Evolutionary conservation across 1,284 basidiomycete species (phyloP).

Genomic region (Cutaneotrichosporon cutaneum): DNA sequence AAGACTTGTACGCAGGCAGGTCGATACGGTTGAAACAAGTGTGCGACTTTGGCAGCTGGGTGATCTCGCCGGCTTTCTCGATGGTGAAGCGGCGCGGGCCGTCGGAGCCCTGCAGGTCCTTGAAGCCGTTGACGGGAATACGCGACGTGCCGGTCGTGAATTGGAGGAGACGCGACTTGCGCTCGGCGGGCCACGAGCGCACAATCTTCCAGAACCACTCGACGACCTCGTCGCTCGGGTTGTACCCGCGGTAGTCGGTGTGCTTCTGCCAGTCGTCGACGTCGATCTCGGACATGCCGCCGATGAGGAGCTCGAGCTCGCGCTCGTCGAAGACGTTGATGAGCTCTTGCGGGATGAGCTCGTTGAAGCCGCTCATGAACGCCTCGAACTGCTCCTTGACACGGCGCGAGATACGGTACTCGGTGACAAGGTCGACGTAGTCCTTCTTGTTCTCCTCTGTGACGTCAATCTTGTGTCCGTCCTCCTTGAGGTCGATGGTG

Average conservation of each 20-base stretch:
- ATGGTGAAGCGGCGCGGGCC: constrained; percentile 93
- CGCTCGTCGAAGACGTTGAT: constrained; percentile 98
- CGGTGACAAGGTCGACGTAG: constrained; percentile 90
- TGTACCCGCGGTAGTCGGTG: constrained; percentile 62
- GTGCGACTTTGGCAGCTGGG: constrained; percentile 77
- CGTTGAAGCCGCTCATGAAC: constrained; percentile 92
- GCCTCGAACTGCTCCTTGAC: constrained; percentile 95
- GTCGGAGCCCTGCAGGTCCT: constrained; percentile 96
- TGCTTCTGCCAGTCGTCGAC: constrained; percentile 64
- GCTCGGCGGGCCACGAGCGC: constrained; percentile 90
- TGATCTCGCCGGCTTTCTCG: constrained; percentile 91
- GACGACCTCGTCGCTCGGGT: constrained; percentile 77
- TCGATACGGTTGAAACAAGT: constrained; percentile 90
- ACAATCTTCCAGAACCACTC: constrained; percentile 99
- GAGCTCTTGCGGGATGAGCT: constrained; percentile 90
- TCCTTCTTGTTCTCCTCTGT: constrained; percentile 99
- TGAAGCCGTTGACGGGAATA: constrained; percentile 98
- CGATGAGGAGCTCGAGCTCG: constrained; percentile 92
- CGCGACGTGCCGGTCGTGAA: constrained; percentile 97
- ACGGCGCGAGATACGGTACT: constrained; percentile 89
- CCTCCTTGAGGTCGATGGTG: constrained; percentile 86
- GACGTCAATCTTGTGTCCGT: constrained; percentile 78
- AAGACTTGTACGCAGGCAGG: constrained; percentile 86
- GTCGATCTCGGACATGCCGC: constrained; percentile 98
- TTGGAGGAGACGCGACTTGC: constrained; percentile 89